Conservation (phyloP, 2,329 filamentous ascomycete species). For the Calonectria hawksworthii region DNA sequence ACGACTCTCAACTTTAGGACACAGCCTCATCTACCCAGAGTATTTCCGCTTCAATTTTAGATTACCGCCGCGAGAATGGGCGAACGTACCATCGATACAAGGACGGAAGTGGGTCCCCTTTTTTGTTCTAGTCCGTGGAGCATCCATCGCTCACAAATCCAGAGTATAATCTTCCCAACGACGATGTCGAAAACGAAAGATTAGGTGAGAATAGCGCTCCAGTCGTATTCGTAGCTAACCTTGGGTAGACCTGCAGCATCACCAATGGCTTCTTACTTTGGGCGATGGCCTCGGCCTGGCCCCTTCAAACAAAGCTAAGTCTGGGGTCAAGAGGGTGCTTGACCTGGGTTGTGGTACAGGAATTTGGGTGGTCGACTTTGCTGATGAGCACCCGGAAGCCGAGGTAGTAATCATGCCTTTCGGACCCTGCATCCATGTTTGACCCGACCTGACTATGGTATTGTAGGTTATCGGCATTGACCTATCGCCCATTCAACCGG, state of each 20-base stretch:
- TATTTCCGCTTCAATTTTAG: conserved; percentile 6
- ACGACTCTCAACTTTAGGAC: neutral
- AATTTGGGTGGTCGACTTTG: conserved; percentile 13
- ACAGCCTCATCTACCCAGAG: conserved; percentile 8
- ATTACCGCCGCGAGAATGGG: conserved; percentile 17
- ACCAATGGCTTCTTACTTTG: conserved; percentile 10
- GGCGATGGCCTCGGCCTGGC: conserved; percentile 2
- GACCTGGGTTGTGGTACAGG: conserved; percentile 13
- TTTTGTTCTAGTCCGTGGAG: too few species aligned
- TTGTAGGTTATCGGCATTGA: conserved; percentile 8
- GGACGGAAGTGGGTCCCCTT: conserved; percentile 2
- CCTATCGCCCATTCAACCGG: neutral
- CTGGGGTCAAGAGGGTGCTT: neutral
- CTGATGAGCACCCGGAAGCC: conserved; percentile 17
- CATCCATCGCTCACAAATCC: neutral
- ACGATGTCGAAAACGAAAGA: conserved; percentile 7
- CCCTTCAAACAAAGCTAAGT: neutral
- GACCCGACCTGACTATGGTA: neutral
- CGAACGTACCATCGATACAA: conserved; percentile 21
- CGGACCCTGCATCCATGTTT: neutral
- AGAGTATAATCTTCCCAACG: conserved; percentile 16
- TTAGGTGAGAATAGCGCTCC: neutral
- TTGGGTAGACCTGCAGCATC: conserved; percentile 6
- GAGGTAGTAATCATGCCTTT: neutral
- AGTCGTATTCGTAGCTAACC: neutral